phyloP scores from a whole-genome alignment of 805 yeast genomes.

The Yamadazyma philogaea region DNA sequence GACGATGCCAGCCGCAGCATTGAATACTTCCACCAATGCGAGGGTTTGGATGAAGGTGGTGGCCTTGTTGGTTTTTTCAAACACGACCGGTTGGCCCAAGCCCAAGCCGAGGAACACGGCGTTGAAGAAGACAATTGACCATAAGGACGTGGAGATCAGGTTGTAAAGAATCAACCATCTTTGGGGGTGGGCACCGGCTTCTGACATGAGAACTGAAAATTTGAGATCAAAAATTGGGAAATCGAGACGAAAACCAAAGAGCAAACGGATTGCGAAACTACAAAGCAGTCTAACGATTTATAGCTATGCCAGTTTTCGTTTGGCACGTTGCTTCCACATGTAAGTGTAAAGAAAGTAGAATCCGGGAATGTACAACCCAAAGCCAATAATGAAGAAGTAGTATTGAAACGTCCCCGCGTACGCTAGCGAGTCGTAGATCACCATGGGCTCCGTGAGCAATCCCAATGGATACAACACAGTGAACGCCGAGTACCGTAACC shows the following conservation, averaged over 20 bases:
- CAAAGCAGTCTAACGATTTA: too few relatives aligned
- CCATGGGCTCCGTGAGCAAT: conserved; percentile 23
- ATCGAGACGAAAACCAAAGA: neutral
- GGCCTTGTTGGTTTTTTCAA: conserved; percentile 53
- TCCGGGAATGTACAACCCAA: conserved; percentile 32
- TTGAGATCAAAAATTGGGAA: conserved; percentile 6
- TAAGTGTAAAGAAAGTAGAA: conserved; percentile 24
- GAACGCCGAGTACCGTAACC: conserved; percentile 30
- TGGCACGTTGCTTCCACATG: conserved; percentile 29
- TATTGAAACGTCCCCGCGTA: conserved; percentile 13
- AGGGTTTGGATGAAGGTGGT: conserved; percentile 69
- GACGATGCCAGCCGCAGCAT: conserved; percentile 76
- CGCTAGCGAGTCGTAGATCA: conserved; percentile 23
- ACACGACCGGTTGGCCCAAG: conserved; percentile 65
- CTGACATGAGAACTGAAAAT: conserved; percentile 3
- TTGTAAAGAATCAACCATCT: conserved; percentile 42
- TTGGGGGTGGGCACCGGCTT: conserved; percentile 18
- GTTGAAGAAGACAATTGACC: conserved; percentile 42
- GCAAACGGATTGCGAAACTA: neutral
- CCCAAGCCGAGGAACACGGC: conserved; percentile 30
- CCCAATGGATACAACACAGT: conserved; percentile 32
- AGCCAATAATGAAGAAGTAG: conserved; percentile 20
- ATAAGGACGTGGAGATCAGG: conserved; percentile 39
- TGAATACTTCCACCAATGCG: conserved; percentile 78
- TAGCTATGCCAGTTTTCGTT: too few relatives aligned